Percentiles rank a stretch among this genome's conserved stretches.
Conservation (phyloP, 2,329 filamentous ascomycete species). For the Aspergillus quadricinctus region DNA sequence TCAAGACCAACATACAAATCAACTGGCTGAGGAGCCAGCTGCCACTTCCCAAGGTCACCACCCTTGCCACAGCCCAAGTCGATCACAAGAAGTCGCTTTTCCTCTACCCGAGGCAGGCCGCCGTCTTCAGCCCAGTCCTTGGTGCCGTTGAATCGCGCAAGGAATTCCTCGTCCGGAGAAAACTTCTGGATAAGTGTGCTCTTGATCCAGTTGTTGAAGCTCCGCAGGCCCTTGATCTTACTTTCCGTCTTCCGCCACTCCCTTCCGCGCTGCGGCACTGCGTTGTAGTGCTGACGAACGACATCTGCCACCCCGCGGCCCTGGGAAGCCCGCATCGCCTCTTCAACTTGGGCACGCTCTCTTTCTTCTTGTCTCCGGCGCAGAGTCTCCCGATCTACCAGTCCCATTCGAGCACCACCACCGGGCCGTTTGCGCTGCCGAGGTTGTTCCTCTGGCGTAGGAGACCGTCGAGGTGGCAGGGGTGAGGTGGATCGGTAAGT, state of each 20-base stretch:
- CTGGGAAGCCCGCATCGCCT: conserved; percentile 31
- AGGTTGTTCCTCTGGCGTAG: conserved; percentile 34
- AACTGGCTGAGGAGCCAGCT: conserved; percentile 85
- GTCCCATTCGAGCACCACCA: conserved; percentile 40
- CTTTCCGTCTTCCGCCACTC: conserved; percentile 94
- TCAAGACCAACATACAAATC: conserved; percentile 91
- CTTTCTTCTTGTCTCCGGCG: conserved; percentile 42
- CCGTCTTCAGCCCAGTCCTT: conserved; percentile 42
- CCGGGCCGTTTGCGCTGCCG: conserved; percentile 46
- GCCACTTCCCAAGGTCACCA: conserved; percentile 93
- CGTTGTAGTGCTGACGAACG: conserved; percentile 92
- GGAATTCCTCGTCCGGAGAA: conserved; percentile 71
- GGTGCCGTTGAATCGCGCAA: conserved; percentile 46
- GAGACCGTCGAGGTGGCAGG: conserved; percentile 37
- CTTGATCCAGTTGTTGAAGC: conserved; percentile 99
- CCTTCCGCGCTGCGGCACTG: conserved; percentile 84
- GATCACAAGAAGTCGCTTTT: conserved; percentile 69
- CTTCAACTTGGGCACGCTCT: conserved; percentile 38
- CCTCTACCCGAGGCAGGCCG: conserved; percentile 27
- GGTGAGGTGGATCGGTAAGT: conserved; percentile 39
- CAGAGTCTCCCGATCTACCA: conserved; percentile 35
- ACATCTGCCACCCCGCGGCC: conserved; percentile 71
- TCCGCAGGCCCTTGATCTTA: conserved; percentile 88
- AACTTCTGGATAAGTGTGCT: conserved; percentile 97
- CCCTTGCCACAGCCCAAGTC: conserved; percentile 97